Evolutionary conservation across 2,329 filamentous ascomycete species (phyloP).

Genomic region (Monosporascus sp.): DNA sequence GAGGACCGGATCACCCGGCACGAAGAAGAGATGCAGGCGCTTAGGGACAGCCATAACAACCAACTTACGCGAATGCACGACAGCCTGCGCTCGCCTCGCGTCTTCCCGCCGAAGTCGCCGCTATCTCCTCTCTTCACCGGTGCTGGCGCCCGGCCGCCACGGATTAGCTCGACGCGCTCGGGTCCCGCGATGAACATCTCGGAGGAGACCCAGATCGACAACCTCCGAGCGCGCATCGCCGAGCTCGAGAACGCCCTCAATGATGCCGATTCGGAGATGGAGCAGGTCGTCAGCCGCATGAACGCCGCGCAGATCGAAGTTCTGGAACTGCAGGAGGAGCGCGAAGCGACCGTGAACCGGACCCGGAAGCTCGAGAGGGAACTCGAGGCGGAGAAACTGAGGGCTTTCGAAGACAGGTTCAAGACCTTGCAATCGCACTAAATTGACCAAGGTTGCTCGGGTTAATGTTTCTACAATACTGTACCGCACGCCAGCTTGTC

Average conservation of each 20-base stretch:
- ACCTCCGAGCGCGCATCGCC: constrained; percentile 70
- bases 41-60: constrained; percentile 72
- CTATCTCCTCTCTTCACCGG: constrained; percentile 51
- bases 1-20: constrained; percentile 80
- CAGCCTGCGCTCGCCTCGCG: constrained; percentile 39
- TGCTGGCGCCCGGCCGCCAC: constrained; percentile 43
- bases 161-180: constrained; percentile 41
- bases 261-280: constrained; percentile 76
- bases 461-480: not conserved
- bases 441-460: not conserved
- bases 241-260: constrained; percentile 79
- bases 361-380: constrained; percentile 65
- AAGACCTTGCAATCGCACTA: constrained; percentile 22
- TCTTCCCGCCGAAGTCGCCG: constrained; percentile 54
- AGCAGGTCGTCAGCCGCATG: constrained; percentile 77
- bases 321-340: constrained; percentile 68
- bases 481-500: not conserved
- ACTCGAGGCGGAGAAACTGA: constrained; percentile 61
- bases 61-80: constrained; percentile 72
- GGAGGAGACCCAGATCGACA: constrained; percentile 68
- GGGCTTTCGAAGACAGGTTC: constrained; percentile 41
- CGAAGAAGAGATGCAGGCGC: constrained; percentile 73
- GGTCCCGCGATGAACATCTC: constrained; percentile 60
- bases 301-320: constrained; percentile 81
- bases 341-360: constrained; percentile 68